A percentile compares a stretch with the other conserved stretches of the same genome.
phyloP scores from a whole-genome alignment of 1,139 yeast genomes.

The Suhomyces kunorum region DNA sequence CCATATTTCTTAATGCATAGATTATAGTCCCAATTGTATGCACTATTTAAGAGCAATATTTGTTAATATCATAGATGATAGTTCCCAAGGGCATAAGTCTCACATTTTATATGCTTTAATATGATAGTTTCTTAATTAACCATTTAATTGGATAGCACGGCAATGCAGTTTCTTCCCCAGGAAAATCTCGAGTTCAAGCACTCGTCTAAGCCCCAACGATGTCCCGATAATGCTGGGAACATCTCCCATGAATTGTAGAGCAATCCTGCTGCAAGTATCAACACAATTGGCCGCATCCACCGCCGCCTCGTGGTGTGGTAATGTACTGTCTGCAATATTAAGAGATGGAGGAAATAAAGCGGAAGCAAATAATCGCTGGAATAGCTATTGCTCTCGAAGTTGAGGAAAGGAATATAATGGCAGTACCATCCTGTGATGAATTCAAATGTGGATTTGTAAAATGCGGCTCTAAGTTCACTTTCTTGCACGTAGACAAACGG shows the following conservation, averaged over 20 bases:
- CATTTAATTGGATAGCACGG: background rate
- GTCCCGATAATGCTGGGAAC: conserved; percentile 39
- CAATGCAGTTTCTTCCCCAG: background rate
- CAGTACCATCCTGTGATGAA: conserved; percentile 36
- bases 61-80: no score
- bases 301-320: conserved; percentile 28
- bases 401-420: conserved; percentile 40
- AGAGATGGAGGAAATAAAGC: conserved; percentile 36
- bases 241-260: background rate
- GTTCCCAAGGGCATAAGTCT: no score
- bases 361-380: conserved; percentile 45
- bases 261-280: conserved; percentile 17
- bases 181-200: conserved; percentile 28
- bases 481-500: conserved; percentile 31
- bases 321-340: conserved; percentile 34
- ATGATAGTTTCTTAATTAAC: background rate
- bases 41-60: no score
- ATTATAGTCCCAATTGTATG: no score
- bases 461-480: conserved; percentile 16
- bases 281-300: conserved; percentile 18
- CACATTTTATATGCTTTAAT: no score
- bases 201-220: conserved; percentile 30
- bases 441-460: conserved; percentile 29
- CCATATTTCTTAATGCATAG: no score
- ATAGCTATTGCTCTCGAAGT: conserved; percentile 35